Percentiles rank a stretch among this genome's conserved stretches.
Conservation (phyloP, 805 yeast genomes). For the Metschnikowia hibisci region DNA sequence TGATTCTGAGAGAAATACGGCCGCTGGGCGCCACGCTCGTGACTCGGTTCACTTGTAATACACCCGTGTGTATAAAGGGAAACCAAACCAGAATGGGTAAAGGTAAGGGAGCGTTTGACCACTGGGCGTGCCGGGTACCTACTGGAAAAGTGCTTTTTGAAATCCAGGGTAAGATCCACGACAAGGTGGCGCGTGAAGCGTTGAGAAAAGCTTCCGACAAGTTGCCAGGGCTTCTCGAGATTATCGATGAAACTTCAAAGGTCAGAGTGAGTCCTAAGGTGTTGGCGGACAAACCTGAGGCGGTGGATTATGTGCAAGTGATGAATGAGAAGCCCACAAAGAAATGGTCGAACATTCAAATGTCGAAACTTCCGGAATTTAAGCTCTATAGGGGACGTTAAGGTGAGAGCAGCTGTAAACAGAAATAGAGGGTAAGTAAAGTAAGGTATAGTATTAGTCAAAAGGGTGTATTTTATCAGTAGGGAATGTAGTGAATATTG, state of each 20-base stretch:
- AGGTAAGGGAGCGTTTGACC: slow-evolving; percentile 96
- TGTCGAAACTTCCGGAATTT: slow-evolving; percentile 49
- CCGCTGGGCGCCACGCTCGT: slow-evolving; percentile 70
- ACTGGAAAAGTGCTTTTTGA: slow-evolving; percentile 93
- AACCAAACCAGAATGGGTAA: slow-evolving; percentile 99
- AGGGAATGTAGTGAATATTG: too few relatives aligned
- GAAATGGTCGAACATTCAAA: slow-evolving; percentile 53
- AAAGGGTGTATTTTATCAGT: too few relatives aligned
- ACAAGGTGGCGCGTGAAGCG: slow-evolving; percentile 85
- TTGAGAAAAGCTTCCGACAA: slow-evolving; percentile 86
- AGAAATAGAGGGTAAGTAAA: too few relatives aligned
- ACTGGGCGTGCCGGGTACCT: slow-evolving; percentile 95
- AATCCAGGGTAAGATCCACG: slow-evolving; percentile 77
- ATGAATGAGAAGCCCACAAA: slow-evolving; percentile 61
- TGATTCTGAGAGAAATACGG: slow-evolving; percentile 78
- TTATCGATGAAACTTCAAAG: slow-evolving; percentile 58
- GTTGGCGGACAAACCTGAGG: slow-evolving; percentile 45
- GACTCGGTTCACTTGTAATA: slow-evolving; percentile 77
- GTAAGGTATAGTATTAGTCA: too few relatives aligned
- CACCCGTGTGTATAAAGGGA: slow-evolving; percentile 94
- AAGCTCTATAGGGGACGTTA: slow-evolving; percentile 61
- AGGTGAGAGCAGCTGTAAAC: too few relatives aligned
- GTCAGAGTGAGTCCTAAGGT: slow-evolving; percentile 69
- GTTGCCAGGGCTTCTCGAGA: slow-evolving; percentile 89
- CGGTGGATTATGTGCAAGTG: slow-evolving; percentile 51